Percentiles rank a stretch among this genome's conserved stretches.
phyloP scores from a whole-genome alignment of 2,329 filamentous ascomycete genomes.

The Aureobasidium sp. region DNA sequence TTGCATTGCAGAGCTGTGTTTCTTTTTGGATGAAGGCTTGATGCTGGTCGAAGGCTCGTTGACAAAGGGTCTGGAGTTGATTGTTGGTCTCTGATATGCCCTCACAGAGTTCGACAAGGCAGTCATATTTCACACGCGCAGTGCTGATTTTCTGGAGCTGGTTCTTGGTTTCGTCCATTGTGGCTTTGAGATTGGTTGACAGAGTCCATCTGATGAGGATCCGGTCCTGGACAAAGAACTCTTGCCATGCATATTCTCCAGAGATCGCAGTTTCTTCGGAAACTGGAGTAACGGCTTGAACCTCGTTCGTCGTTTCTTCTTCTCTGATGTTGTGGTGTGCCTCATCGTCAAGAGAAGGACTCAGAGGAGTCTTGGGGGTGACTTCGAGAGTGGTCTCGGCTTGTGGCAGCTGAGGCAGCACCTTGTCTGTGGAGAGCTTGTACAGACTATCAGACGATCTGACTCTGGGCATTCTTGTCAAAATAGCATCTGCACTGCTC shows the following conservation, averaged over 20 bases:
- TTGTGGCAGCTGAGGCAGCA: neutral
- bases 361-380: neutral
- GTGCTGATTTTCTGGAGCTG: neutral
- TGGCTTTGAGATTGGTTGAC: neutral
- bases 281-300: too few species aligned
- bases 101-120: neutral
- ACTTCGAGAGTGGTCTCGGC: neutral
- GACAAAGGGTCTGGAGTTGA: neutral
- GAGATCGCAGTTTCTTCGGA: neutral
- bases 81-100: neutral
- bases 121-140: neutral
- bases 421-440: neutral
- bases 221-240: neutral
- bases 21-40: neutral
- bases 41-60: neutral
- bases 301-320: too few species aligned
- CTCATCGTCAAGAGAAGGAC: neutral
- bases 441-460: neutral
- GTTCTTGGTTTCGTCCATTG: neutral
- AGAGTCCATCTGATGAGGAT: neutral
- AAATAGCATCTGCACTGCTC: neutral
- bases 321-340: neutral
- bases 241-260: neutral
- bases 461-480: neutral
- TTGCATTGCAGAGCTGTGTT: neutral